Evolutionary conservation across 179 eudicot genomes (phyloP), one percentile per base, ranked within the genome.

Genomic region (Dionaea muscipula): DNA sequence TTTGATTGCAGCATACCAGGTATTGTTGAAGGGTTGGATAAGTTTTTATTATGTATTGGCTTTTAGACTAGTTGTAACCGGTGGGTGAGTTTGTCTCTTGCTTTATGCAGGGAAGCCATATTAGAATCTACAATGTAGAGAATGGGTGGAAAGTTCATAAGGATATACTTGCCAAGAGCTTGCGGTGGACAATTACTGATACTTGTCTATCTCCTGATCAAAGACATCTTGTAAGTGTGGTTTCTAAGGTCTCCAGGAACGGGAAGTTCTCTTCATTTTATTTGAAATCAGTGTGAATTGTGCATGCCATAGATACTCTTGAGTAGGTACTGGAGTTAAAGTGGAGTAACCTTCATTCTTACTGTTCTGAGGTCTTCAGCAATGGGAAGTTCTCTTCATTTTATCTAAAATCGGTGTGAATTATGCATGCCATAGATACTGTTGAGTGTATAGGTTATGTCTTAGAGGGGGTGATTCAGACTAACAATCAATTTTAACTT

Each of bases 161-260:
- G 74, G 80, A 84, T 56, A 78, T 86, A 17, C 47, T 56, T 13
- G 95, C 93, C 9, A 79, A 54, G 78, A 81, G 81, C 76, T 67
- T 86, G 76, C 79, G 75, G 36, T 86, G 95, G 95, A 86, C 95
- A 23, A 81, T 86, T 23, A 86, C 93, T 28, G 95, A 86, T 62
- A 78, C 93, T 26, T 79, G 81, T 53, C 85, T 86, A 68, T 86
- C 95, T 36, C 95, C 93, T 0, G 86, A 86, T 74, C 82, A 75
- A 38, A 81, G 68, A 45, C 60, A 66, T 55, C 93, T 86, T 68
- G 95, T 86, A 74, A 86, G 88, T 74, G 48, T 44, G 52, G 19
- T 41, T 28, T 15, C 9, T 24, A 36, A n/a, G 7, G 35, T 15
- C 25, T 13, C 16, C 1, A 22, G 33, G 6, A 7, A 2, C 16